Conservation (phyloP, 495 filamentous ascomycete species). For the Tuber borchii region DNA sequence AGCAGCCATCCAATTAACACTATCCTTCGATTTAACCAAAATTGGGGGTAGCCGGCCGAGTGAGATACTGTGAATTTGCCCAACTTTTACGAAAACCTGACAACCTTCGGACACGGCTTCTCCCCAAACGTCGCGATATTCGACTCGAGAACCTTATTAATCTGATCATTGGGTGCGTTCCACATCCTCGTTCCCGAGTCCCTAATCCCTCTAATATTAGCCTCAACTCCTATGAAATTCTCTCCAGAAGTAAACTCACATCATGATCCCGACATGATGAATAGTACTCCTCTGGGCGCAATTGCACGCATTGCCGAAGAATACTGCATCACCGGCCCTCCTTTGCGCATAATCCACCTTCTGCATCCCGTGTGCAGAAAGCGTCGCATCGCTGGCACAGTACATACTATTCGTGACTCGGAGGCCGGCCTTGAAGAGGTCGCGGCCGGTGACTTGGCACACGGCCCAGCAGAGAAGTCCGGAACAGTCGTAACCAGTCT, state of each 20-base stretch:
- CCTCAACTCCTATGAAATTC: background rate
- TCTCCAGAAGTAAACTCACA: constrained; percentile 5
- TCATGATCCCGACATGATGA: constrained; percentile 40
- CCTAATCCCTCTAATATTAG: constrained; percentile 3
- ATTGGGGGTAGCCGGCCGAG: background rate
- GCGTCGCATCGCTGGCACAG: constrained; percentile 20
- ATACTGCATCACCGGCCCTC: constrained; percentile 39
- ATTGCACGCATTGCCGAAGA: constrained; percentile 38
- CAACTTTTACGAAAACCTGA: background rate
- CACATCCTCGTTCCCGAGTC: constrained; percentile 19
- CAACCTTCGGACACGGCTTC: constrained; percentile 18
- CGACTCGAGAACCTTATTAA: constrained; percentile 11
- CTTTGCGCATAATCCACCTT: constrained; percentile 33
- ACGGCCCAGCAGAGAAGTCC: constrained; percentile 40
- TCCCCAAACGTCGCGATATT: constrained; percentile 13
- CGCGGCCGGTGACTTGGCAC: constrained; percentile 38
- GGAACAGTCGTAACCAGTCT: constrained; percentile 40
- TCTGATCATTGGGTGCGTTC: constrained; percentile 12
- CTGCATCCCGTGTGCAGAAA: constrained; percentile 13
- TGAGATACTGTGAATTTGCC: constrained; percentile 10
- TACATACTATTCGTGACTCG: constrained; percentile 37
- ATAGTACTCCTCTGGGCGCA: constrained; percentile 26
- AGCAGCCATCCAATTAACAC: constrained; percentile 2
- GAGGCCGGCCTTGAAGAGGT: constrained; percentile 36
- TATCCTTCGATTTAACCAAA: background rate